Evolutionary conservation across 108 stramenopile genomes (phyloP).

Genomic region (Phaeodactylum tricornutum): DNA sequence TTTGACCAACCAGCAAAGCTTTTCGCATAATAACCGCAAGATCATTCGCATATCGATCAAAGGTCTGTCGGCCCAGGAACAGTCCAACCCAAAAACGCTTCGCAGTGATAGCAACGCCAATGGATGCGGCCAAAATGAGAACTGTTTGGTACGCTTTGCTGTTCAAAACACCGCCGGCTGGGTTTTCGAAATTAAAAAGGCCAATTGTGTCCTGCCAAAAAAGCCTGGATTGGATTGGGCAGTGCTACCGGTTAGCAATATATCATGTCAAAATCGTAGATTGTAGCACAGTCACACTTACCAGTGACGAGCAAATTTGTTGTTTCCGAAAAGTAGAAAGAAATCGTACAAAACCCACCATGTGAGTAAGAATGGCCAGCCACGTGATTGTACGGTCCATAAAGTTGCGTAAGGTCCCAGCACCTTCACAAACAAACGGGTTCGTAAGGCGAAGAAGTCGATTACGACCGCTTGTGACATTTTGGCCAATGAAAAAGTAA

Average conservation of each 20-base stretch:
- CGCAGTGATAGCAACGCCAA: constrained; percentile 28
- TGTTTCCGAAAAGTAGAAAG: constrained; percentile 25
- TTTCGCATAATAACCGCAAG: constrained; percentile 36
- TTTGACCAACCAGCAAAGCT: neutral
- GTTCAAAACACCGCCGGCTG: constrained; percentile 16
- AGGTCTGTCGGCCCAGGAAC: constrained; percentile 41
- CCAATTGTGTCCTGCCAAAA: constrained; percentile 33
- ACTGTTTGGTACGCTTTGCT: constrained; percentile 8
- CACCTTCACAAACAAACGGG: constrained; percentile 20
- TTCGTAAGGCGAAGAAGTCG: constrained; percentile 31
- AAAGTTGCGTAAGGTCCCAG: constrained; percentile 42
- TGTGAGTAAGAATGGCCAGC: constrained; percentile 34
- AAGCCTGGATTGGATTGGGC: neutral
- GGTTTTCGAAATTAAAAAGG: constrained; percentile 37
- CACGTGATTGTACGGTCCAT: constrained; percentile 39
- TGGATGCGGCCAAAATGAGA: constrained; percentile 24
- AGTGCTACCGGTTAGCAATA: neutral
- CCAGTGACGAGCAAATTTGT: constrained; percentile 37
- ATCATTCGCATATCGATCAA: constrained; percentile 32
- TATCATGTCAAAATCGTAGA: neutral
- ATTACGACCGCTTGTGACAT: constrained; percentile 20
- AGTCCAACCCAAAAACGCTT: constrained; percentile 59
- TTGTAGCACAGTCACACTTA: constrained; percentile 6
- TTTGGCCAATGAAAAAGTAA: constrained; percentile 19
- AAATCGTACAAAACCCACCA: constrained; percentile 29